Base-by-base conservation (phyloP, 768 basidiomycete species). In the Mycena floridula region DNA sequence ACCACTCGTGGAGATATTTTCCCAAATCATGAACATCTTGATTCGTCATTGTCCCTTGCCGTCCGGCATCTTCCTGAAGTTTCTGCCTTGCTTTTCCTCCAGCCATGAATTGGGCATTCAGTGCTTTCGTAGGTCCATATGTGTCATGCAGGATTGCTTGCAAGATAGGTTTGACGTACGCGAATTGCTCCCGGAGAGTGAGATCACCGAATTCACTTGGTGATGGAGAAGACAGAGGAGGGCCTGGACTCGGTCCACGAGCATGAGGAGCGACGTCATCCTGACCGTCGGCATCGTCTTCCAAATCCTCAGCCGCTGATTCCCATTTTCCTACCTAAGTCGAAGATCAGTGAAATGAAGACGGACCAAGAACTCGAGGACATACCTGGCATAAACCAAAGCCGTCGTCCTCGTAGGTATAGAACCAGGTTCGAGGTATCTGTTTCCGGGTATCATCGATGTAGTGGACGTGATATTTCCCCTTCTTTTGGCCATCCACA, bases 401-500 rank as follows among this genome's bases (percentile, higher is more conserved):
- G n/a, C 65, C 79, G 2, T 72, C 66, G 46, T 87, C 73, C 18
- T 74, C 71, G 22, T 66, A 67, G 0, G 73, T 73, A 60, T 67
- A 82, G 59, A 89, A 86, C 64, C 63, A 68, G 22, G 67, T 64
- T 26, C 82, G 65, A 1, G 74, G 57, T 7, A 81, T 59, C 7
- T 61, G 47, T 46, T 62, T 57, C 35, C 61, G 48, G 4, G 58
- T 66, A 2, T 67, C 70, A 45, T 87, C 85, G 50, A 86, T 63
- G 61, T 76, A 89, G n/a, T 65, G 59, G 5, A 85, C 63, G 20
- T 50, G 55, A 57, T 86, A 90, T 54, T 64, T 73, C 15, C 57
- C 59, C 37, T 60, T 52, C 61, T 63, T 55, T 65, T 66, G 1
- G 81, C 87, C 2, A 87, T 85, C 87, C 87, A 90, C n/a, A n/a